Evolutionary conservation across 106 monocot genomes (phyloP), one percentile per base, ranked within the genome.

Genomic region (Dactylorhiza incarnata): DNA sequence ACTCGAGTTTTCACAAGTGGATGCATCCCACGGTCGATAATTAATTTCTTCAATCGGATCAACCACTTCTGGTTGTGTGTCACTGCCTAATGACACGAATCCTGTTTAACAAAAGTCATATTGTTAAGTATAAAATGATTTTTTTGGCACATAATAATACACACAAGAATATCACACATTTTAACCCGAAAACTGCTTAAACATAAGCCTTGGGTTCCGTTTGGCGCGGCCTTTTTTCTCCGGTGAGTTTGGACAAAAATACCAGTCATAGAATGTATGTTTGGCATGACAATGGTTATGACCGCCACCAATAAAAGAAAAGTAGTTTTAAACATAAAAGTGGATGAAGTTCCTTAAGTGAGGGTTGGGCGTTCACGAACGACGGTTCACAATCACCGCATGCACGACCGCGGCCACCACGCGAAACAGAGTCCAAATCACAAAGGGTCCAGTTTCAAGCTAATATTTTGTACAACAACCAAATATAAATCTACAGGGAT

Each of bases 21-120:
- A 46, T 13, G 56, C 72, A 63, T 25, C 9, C 8, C 47, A 46
- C 26, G 48, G 75, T 25, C 77, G 83, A 59, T 79, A 73, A 63
- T 83, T 78, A 17, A 83, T 75, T 23, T 12, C 55, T 5, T 75
- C 76, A 54, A 83, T 76, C 59, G 85, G 55, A 73, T 90, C 81
- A 59, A 83, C 24, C 25, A 74, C 71, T 73, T 19, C 20, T 19
- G 78, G 70, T 71, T 56, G 67, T 16, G 14, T 55, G 19, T 71
- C 13, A 48, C 19, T 48, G 12, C 15, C 20, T 22, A 71, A 19
- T 71, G 48, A 71, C 29, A 19, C 10, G 19, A 20, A 17, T 71
- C 71, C 71, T 71, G 71, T 48, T 48, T 45, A 44, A 14, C 44
- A 45, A 68, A 68, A 15, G 26, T 10, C 56, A 56, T 26, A 26